Base-by-base conservation (phyloP, 352 stramenopile species). In the Globisporangium barbulae region DNA sequence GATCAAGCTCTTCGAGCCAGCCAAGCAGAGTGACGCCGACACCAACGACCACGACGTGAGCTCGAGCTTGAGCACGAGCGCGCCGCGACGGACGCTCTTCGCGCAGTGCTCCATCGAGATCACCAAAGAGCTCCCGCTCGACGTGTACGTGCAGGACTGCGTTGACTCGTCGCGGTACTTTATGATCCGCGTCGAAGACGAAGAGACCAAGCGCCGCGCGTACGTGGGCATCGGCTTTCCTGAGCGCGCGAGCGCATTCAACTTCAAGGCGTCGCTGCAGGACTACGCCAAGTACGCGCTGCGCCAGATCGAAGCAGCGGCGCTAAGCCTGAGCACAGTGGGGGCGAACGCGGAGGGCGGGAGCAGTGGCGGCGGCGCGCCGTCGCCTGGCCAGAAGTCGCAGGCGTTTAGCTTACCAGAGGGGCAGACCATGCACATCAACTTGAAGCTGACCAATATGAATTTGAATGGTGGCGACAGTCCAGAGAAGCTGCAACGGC, bases 151-250 rank as follows among this genome's bases (percentile, higher is more conserved):
- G 19, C 87, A 94, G 50, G 85, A 96, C 66, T 96, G 85, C 52
- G 83, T 89, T 53, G 87, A 96, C 66, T 94, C 87, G 56, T 96
- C 87, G 54, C 83, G 87, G 31, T 96, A 96, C 70, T 96, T 96
- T 39, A 93, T 96, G 81, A 35, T 96, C 19, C 87, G 87, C 58
- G 79, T 93, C 56, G 85, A 93, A 60, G 87, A 96, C 67, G 82
- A 90, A 58, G 61, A 73, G 42, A 92, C 76, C 21, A 78, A 82
- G 39, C 84, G 85, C 31, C 79, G 81, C 55, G 87, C 85, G 48
- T 96, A 91, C 59, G 67, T 96, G 6, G 87, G 87, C 52, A 75
- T 94, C 21, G 87, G 87, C 53, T 93, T 94, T 47, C 82, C 87
- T 0, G 83, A 94, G 64, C 82, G 87, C 39, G 67, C 84, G 6